Percentiles rank a stretch among this genome's conserved stretches.
Evolutionary conservation across 768 basidiomycete genomes (phyloP).

Genomic region (Xanthoconium stramineum): DNA sequence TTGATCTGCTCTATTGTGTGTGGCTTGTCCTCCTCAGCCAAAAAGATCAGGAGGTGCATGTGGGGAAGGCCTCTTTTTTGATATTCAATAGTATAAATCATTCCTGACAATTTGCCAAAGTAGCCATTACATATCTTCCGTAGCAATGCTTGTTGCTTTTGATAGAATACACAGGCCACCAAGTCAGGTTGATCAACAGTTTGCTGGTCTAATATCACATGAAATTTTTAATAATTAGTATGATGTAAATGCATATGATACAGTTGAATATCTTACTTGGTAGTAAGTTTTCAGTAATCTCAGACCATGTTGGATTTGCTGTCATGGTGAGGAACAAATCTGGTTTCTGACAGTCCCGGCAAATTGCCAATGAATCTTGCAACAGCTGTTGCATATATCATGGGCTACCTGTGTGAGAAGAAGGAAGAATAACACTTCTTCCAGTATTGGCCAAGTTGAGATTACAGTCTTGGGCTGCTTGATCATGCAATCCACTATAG

Average conservation of each 20-base stretch:
- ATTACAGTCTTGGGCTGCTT: conserved; percentile 14
- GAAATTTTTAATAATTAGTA: no score
- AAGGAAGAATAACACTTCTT: conserved; percentile 35
- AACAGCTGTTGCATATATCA: conserved; percentile 41
- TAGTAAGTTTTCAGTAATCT: conserved; percentile 37
- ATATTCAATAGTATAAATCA: conserved; percentile 48
- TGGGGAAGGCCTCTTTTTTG: background rate
- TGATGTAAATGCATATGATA: background rate
- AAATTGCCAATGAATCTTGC: conserved; percentile 48
- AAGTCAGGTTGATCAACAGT: conserved; percentile 45
- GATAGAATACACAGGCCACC: conserved; percentile 42
- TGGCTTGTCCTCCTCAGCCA: background rate
- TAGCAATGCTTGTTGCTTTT: conserved; percentile 38
- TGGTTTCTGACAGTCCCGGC: conserved; percentile 31
- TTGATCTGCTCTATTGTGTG: background rate
- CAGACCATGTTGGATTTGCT: conserved; percentile 47
- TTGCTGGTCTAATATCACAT: conserved; percentile 25
- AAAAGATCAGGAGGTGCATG: background rate
- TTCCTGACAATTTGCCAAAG: conserved; percentile 41
- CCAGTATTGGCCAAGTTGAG: conserved; percentile 33
- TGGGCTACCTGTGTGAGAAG: conserved; percentile 39
- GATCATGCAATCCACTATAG: conserved; percentile 36
- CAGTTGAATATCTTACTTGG: conserved; percentile 19
- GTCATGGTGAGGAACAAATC: conserved; percentile 55
- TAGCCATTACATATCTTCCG: conserved; percentile 37